Evolutionary conservation across 208 protist genomes (phyloP).

Genomic region (Acanthamoeba castellanii): DNA sequence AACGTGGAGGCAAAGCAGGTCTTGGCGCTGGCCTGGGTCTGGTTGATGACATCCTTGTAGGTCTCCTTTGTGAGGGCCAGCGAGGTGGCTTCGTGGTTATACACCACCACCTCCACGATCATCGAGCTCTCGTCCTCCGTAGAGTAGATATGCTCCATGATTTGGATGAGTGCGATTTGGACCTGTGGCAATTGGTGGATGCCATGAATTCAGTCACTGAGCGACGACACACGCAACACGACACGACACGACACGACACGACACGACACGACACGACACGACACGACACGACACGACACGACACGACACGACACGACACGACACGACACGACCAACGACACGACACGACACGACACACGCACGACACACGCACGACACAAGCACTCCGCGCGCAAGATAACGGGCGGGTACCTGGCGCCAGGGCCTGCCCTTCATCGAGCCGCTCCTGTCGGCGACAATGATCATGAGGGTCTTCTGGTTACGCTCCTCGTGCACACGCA

Average conservation of each 20-base stretch:
- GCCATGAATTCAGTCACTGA: background rate
- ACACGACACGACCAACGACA: too few species aligned
- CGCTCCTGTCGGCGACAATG: slow-evolving; percentile 43
- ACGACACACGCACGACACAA: too few species aligned
- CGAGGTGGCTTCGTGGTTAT: slow-evolving; percentile 23
- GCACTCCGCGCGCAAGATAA: background rate
- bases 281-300: too few species aligned
- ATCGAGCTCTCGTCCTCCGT: slow-evolving; percentile 20
- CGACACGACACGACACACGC: too few species aligned
- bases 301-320: too few species aligned
- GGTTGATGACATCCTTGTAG: slow-evolving; percentile 22
- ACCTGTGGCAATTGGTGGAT: background rate
- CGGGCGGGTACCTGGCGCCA: slow-evolving; percentile 1
- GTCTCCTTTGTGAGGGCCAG: background rate
- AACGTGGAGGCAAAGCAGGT: slow-evolving; percentile 62
- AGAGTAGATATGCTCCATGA: slow-evolving; percentile 45
- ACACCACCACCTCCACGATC: slow-evolving; percentile 47
- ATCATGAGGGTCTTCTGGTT: slow-evolving; percentile 70
- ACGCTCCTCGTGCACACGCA: slow-evolving; percentile 37
- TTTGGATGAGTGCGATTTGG: slow-evolving; percentile 36
- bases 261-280: too few species aligned
- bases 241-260: too few species aligned
- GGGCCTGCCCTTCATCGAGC: slow-evolving; percentile 33
- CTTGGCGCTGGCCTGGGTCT: slow-evolving; percentile 25
- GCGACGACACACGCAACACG: background rate